Base-by-base conservation (phyloP, 2,329 filamentous ascomycete genomes). In the Drechslerella dactyloides region DNA sequence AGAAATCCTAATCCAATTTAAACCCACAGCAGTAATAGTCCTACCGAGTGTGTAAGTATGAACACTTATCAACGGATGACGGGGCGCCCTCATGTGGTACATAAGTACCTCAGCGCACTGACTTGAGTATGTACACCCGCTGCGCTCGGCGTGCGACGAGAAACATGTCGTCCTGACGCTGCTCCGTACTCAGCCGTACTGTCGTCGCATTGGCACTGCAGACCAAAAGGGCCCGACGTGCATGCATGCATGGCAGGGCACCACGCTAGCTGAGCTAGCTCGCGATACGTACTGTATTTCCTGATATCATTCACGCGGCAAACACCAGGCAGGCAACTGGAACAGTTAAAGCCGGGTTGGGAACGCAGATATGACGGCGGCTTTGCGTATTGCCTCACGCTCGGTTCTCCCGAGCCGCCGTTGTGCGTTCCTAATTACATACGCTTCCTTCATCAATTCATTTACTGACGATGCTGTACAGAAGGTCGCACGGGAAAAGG, bases 361-460 rank as follows among this genome's bases (percentile, higher is more conserved):
- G 5, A 48, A 19, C 57, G 11, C 55, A 44, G 57, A 40, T 65
- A 72, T 72, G 68, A 72, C 68, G 68, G 68, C 60, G 60, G 68
- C 68, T 60, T 65, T 72, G 68, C 68, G 60, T 72, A 64, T 60
- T 33, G 46, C 37, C 23, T 42, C 42, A 11, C 30, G 40, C 48
- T 46, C 57, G 42, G 44, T 8, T 33, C 8, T 33, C 8, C 27
- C 27, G 27, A 33, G 4, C 3, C 27, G 4, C 27, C 27, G 27
- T 8, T 33, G 27, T 33, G n/a, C 27, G 27, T 33, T 4, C 27
- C 27, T 33, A 33, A 8, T n/a, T n/a, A n/a, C n/a, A n/a, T n/a
- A n/a, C n/a, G n/a, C n/a, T n/a, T n/a, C n/a, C n/a, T n/a, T n/a
- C n/a, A n/a, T n/a, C n/a, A n/a, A n/a, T n/a, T n/a, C n/a, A n/a